Conservation (phyloP, 192 early-diverging fungal genomes). For the Anaeromyces robustus region DNA sequence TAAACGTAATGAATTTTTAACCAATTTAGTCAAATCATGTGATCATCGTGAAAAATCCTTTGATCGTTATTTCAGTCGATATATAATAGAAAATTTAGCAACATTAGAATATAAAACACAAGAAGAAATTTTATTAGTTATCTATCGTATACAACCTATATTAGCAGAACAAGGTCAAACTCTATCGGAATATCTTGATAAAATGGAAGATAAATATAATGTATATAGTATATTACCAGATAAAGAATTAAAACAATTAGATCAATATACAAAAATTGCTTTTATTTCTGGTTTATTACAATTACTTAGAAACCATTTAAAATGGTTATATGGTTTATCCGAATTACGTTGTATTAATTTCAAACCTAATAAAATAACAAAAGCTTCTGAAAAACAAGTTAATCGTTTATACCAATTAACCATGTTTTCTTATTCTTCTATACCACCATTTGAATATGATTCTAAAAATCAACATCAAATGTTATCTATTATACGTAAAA, state of each 20-base stretch:
- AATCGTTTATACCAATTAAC: neutral
- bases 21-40: conserved; percentile 33
- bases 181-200: neutral
- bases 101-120: conserved; percentile 58
- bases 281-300: neutral
- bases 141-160: conserved; percentile 19
- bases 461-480: neutral
- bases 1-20: conserved; percentile 57
- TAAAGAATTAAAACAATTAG: neutral
- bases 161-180: neutral
- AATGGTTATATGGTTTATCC: neutral
- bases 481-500: neutral
- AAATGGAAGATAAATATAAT: neutral
- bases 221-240: neutral
- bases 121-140: conserved; percentile 66
- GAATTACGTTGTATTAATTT: neutral
- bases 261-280: neutral
- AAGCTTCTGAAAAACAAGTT: neutral
- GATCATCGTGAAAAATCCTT: conserved; percentile 5
- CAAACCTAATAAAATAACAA: neutral
- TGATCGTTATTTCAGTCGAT: conserved; percentile 44
- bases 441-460: neutral
- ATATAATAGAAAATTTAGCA: conserved; percentile 71
- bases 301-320: neutral
- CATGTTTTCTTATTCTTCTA: neutral